These are phyloP conservation scores for Neonectria ditissima DNA, from an alignment of 2,329 filamentous ascomycete genomes.

Conservation along the genomic window DNA sequence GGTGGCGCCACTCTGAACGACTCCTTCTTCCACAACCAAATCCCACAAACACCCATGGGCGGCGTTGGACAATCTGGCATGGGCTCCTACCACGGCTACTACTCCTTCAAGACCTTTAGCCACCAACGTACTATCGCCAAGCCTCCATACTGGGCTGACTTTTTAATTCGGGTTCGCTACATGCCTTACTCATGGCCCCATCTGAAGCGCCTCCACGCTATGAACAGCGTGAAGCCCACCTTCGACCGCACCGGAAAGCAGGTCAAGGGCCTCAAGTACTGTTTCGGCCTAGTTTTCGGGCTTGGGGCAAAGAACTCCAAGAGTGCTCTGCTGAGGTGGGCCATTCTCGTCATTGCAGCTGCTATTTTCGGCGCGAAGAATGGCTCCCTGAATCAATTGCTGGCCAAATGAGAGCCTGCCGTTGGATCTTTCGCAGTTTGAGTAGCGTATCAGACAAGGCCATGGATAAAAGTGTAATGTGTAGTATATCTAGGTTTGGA, in stretches of 20 bases:
- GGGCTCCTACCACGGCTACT: constrained; percentile 62
- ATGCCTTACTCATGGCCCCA: constrained; percentile 67
- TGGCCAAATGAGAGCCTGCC: constrained; percentile 34
- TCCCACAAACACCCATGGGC: constrained; percentile 59
- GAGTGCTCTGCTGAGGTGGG: constrained; percentile 66
- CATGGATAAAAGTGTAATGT: constrained; percentile 14
- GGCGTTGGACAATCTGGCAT: constrained; percentile 62
- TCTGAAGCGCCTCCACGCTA: constrained; percentile 57
- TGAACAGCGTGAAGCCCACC: constrained; percentile 63
- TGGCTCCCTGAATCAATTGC: constrained; percentile 49
- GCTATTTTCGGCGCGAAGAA: constrained; percentile 51
- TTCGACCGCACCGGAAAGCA: constrained; percentile 72
- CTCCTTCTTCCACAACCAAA: constrained; percentile 56
- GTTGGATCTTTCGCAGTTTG: constrained; percentile 18
- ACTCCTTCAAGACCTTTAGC: constrained; percentile 59
- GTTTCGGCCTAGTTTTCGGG: constrained; percentile 62
- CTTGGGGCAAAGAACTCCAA: constrained; percentile 63
- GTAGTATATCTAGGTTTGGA: constrained; percentile 10
- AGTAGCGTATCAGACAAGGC: not conserved
- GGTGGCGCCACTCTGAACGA: constrained; percentile 66
- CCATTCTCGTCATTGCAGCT: constrained; percentile 54
- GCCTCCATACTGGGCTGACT: constrained; percentile 53
- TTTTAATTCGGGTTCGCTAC: constrained; percentile 74
- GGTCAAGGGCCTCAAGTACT: constrained; percentile 65
- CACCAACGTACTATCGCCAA: constrained; percentile 54